Conservation (phyloP, 768 basidiomycete genomes). For the Imleria badia region DNA sequence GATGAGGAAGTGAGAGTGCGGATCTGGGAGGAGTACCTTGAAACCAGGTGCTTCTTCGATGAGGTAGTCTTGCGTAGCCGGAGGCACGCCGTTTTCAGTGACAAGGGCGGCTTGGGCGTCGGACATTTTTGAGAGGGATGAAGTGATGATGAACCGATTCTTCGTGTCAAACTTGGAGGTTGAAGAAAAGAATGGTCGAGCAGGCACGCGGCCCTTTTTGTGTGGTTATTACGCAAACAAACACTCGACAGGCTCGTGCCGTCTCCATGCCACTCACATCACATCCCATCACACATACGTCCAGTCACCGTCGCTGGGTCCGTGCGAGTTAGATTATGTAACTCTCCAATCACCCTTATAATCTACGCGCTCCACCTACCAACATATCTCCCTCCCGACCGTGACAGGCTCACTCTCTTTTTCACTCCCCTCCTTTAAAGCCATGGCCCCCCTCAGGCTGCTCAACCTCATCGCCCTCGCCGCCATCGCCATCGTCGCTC, state of each 20-base stretch:
- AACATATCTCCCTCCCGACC: slow-evolving; percentile 8
- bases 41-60: slow-evolving; percentile 74
- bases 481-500: slow-evolving; percentile 55
- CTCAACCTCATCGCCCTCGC: slow-evolving; percentile 59
- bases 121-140: slow-evolving; percentile 70
- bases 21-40: slow-evolving; percentile 55
- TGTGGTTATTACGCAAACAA: slow-evolving; percentile 32
- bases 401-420: slow-evolving; percentile 20
- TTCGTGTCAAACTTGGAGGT: slow-evolving; percentile 90
- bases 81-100: slow-evolving; percentile 81
- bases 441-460: slow-evolving; percentile 52
- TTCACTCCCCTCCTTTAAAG: not conserved
- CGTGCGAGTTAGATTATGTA: slow-evolving; percentile 29
- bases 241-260: slow-evolving; percentile 26
- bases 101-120: slow-evolving; percentile 86
- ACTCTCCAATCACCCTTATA: too few species aligned
- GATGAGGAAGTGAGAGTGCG: slow-evolving; percentile 14
- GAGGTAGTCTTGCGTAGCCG: slow-evolving; percentile 64
- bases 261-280: slow-evolving; percentile 38
- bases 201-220: slow-evolving; percentile 38
- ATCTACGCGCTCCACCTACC: too few species aligned
- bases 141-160: slow-evolving; percentile 79
- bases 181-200: slow-evolving; percentile 48
- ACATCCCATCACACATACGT: not conserved
- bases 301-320: not conserved